A percentile compares a stretch with the other conserved stretches of the same genome.
phyloP scores from a whole-genome alignment of 2,329 filamentous ascomycete species.

The Epichloe typhina region DNA sequence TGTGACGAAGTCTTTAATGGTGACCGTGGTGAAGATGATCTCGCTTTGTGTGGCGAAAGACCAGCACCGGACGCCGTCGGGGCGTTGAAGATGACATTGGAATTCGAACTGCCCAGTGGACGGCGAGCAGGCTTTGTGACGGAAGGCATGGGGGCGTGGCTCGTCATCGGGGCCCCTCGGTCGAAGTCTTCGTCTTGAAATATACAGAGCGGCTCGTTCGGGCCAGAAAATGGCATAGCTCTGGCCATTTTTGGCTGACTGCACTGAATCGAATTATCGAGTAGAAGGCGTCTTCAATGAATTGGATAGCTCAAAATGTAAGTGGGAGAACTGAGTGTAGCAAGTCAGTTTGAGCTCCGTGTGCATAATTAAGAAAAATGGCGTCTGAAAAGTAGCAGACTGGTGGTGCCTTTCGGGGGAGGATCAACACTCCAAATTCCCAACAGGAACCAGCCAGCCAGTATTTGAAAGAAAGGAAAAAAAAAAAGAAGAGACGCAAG shows the following conservation, averaged over 20 bases:
- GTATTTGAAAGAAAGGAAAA: no score
- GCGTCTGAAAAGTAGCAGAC: not conserved
- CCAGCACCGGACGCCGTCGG: slow-evolving; percentile 36
- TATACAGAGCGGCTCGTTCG: slow-evolving; percentile 35
- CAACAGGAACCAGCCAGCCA: not conserved
- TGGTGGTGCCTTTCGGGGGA: not conserved
- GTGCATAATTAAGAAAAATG: not conserved
- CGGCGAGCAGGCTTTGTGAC: slow-evolving; percentile 33
- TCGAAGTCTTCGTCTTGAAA: slow-evolving; percentile 39
- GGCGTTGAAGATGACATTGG: slow-evolving; percentile 56
- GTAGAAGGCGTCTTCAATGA: slow-evolving; percentile 1
- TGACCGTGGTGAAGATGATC: slow-evolving; percentile 46
- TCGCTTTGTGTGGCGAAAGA: slow-evolving; percentile 58
- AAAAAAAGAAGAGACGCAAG: not conserved
- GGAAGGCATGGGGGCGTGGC: slow-evolving; percentile 43
- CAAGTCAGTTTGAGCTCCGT: not conserved
- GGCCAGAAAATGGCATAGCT: slow-evolving; percentile 32
- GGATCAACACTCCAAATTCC: not conserved
- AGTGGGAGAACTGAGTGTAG: not conserved
- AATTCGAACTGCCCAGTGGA: slow-evolving; percentile 36
- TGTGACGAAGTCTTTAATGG: slow-evolving; percentile 37
- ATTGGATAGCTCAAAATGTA: not conserved
- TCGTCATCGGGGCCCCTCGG: slow-evolving; percentile 34
- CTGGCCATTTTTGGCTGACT: slow-evolving; percentile 38
- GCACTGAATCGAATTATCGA: slow-evolving; percentile 1